Conservation (phyloP, 805 yeast species). For the Tetrapisispora pingtungensis region DNA sequence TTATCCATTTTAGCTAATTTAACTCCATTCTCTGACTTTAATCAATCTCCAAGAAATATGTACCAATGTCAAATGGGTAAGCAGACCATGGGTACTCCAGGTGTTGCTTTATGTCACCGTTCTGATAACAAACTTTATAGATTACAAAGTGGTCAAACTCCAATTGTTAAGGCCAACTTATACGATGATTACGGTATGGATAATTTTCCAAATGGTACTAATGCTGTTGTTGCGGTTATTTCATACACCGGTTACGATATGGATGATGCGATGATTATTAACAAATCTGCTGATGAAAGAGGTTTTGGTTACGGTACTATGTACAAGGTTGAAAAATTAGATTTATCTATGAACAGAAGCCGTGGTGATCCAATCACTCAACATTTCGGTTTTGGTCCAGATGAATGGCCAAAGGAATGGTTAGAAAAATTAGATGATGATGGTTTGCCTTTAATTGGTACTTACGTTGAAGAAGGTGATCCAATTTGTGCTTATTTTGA, state of each 20-base stretch:
- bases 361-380: conserved; percentile 92
- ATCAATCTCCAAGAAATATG: conserved; percentile 99
- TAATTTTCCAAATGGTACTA: conserved; percentile 95
- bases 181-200: conserved; percentile 97
- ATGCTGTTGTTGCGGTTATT: conserved; percentile 97
- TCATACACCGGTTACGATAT: conserved; percentile 98
- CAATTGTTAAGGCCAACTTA: conserved; percentile 85
- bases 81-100: conserved; percentile 99
- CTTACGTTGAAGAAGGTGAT: conserved; percentile 85
- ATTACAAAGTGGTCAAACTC: conserved; percentile 92
- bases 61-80: conserved; percentile 99
- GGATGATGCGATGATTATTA: conserved; percentile 99
- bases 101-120: conserved; percentile 85
- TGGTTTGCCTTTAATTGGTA: conserved; percentile 87
- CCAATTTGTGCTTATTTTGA: conserved; percentile 90
- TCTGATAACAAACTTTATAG: conserved; percentile 92
- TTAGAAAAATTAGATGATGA: conserved; percentile 78
- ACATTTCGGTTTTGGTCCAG: conserved; percentile 89
- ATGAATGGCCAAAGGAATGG: conserved; percentile 90
- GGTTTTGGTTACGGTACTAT: conserved; percentile 98
- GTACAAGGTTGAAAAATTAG: conserved; percentile 88
- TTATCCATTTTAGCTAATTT: conserved; percentile 90
- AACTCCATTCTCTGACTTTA: conserved; percentile 97
- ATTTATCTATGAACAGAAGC: conserved; percentile 63
- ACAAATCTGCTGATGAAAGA: conserved; percentile 94